phyloP scores from a whole-genome alignment of 345 rosid species.

The Rhizophora apiculata region DNA sequence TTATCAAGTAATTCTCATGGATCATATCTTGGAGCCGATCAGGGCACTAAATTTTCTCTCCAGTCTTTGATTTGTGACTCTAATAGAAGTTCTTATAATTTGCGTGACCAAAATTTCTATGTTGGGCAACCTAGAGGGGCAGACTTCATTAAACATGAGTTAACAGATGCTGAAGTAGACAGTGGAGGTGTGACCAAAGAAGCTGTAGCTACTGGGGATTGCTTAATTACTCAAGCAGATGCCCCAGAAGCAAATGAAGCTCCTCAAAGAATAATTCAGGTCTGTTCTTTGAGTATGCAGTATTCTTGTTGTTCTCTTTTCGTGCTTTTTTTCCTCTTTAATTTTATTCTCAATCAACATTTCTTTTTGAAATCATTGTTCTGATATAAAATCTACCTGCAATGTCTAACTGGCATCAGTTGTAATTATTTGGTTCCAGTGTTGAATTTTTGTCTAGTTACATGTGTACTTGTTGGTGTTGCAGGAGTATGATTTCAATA shows the following conservation, averaged over 20 bases:
- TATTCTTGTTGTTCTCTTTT: conserved; percentile 7
- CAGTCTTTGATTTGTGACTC: conserved; percentile 28
- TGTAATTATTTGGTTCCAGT: conserved; percentile 1
- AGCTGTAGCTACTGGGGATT: conserved; percentile 21
- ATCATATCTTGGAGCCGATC: conserved; percentile 32
- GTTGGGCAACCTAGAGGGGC: conserved; percentile 28
- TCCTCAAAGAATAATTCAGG: conserved; percentile 29
- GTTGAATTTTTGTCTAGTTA: conserved; percentile 2
- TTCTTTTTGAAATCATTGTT: background rate
- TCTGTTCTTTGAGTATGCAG: conserved; percentile 7
- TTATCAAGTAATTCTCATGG: conserved; percentile 21
- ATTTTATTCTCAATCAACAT: background rate
- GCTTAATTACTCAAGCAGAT: conserved; percentile 20
- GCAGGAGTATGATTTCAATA: conserved; percentile 27
- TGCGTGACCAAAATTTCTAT: conserved; percentile 25
- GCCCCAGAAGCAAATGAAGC: conserved; percentile 18
- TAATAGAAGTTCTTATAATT: conserved; percentile 15
- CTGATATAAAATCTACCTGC: background rate
- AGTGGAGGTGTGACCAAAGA: conserved; percentile 16
- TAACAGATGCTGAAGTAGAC: conserved; percentile 32
- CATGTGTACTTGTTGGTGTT: conserved; percentile 12
- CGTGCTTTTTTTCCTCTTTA: background rate
- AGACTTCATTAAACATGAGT: conserved; percentile 28
- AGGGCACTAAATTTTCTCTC: conserved; percentile 23
- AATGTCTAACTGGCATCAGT: background rate